A percentile compares a stretch with the other conserved stretches of the same genome.
Evolutionary conservation across 2,329 filamentous ascomycete genomes (phyloP).

Genomic region (Paracoccidioides brasiliensis): DNA sequence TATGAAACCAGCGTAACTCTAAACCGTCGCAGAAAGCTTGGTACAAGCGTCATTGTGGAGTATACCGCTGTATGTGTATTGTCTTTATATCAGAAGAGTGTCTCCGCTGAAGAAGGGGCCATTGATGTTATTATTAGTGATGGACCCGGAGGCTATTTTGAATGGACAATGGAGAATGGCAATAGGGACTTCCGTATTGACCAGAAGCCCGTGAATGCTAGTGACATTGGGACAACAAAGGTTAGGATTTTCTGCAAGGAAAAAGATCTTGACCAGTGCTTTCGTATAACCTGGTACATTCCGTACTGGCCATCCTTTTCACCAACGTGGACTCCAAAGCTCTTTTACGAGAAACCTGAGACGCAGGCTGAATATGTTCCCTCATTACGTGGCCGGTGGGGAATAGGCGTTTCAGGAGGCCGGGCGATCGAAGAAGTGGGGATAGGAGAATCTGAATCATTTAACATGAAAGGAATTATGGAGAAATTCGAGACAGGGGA

Average conservation of each 20-base stretch:
- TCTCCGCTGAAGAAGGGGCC: background rate
- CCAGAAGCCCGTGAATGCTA: background rate
- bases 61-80: background rate
- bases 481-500: background rate
- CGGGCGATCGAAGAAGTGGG: background rate
- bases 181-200: background rate
- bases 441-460: background rate
- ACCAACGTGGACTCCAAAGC: background rate
- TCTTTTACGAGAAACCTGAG: background rate
- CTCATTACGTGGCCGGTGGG: background rate
- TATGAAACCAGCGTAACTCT: background rate
- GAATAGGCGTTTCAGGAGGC: no score
- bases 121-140: slow-evolving; percentile 1
- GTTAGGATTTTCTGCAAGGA: background rate
- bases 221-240: background rate
- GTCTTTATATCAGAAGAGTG: background rate
- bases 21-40: background rate
- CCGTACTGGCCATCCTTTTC: background rate
- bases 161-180: background rate
- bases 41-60: background rate
- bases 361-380: background rate
- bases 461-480: background rate
- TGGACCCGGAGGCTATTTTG: background rate
- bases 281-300: background rate
- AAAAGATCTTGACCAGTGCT: background rate